Evolutionary conservation across 148 eudicot genomes (phyloP).

Genomic region (Camellia lanceoleosa): DNA sequence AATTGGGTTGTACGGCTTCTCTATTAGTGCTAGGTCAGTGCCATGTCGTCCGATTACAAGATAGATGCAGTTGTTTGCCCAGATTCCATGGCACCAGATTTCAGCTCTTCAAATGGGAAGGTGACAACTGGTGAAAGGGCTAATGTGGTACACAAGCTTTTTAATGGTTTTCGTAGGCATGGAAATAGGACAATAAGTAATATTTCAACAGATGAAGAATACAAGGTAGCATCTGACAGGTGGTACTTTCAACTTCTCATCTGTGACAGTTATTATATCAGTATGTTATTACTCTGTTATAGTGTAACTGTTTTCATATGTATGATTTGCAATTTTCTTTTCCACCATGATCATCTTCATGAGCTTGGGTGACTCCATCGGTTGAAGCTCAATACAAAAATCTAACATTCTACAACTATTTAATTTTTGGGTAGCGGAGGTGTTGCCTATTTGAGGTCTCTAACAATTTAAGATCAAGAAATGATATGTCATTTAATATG

Average conservation of each 20-base stretch:
- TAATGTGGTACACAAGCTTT: conserved; percentile 35
- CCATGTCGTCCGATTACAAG: conserved; percentile 57
- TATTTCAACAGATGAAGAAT: conserved; percentile 36
- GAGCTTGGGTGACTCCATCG: not conserved
- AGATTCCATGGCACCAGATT: conserved; percentile 38
- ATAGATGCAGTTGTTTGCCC: conserved; percentile 37
- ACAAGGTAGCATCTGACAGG: conserved; percentile 47
- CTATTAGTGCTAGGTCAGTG: conserved; percentile 25
- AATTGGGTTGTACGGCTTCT: conserved; percentile 2
- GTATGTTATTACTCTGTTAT: not conserved
- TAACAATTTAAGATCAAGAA: not conserved
- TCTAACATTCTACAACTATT: not conserved
- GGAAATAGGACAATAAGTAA: conserved; percentile 41
- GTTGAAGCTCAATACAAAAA: not conserved
- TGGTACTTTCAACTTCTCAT: conserved; percentile 12
- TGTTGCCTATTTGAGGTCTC: not conserved
- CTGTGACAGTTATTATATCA: not conserved
- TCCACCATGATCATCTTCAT: not conserved
- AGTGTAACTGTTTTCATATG: not conserved
- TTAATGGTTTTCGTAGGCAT: conserved; percentile 38
- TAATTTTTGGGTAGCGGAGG: not conserved
- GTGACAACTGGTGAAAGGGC: conserved; percentile 27
- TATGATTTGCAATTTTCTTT: not conserved
- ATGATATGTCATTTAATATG: not conserved
- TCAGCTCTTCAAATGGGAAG: conserved; percentile 31